These are phyloP conservation scores for Triangularia verruculosa DNA, from an alignment of 2,329 filamentous ascomycete genomes.

Conservation along the genomic window DNA sequence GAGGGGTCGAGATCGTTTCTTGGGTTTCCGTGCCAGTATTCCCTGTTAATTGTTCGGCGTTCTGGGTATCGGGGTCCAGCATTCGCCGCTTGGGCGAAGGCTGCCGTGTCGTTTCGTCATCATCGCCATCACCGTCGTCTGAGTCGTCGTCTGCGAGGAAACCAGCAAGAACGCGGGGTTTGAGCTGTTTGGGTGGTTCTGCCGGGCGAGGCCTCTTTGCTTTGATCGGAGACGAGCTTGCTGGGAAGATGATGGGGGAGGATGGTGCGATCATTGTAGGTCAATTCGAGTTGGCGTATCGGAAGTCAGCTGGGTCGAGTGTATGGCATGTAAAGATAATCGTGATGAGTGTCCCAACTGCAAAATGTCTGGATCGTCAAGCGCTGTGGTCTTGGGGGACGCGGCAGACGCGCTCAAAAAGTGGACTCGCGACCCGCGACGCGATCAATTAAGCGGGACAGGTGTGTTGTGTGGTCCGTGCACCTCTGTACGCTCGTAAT, in stretches of 20 bases:
- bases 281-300: background rate
- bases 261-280: slow-evolving; percentile 28
- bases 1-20: slow-evolving; percentile 18
- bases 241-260: slow-evolving; percentile 29
- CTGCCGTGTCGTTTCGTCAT: slow-evolving; percentile 26
- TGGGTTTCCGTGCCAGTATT: background rate
- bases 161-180: slow-evolving; percentile 39
- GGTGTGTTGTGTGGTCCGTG: background rate
- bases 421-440: slow-evolving; percentile 7
- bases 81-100: slow-evolving; percentile 45
- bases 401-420: slow-evolving; percentile 4
- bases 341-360: background rate
- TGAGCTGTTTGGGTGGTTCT: slow-evolving; percentile 32
- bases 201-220: slow-evolving; percentile 39
- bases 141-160: slow-evolving; percentile 45
- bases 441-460: slow-evolving; percentile 7
- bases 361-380: background rate
- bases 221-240: slow-evolving; percentile 31
- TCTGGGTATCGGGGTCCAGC: slow-evolving; percentile 34
- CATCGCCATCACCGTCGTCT: slow-evolving; percentile 37
- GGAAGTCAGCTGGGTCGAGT: background rate
- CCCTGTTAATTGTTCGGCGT: slow-evolving; percentile 8
- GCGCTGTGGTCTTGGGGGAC: background rate
- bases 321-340: background rate
- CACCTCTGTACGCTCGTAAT: background rate